A percentile compares a stretch with the other conserved stretches of the same genome.
Conservation (phyloP, 1,284 basidiomycete genomes). For the Peniophora sp. region DNA sequence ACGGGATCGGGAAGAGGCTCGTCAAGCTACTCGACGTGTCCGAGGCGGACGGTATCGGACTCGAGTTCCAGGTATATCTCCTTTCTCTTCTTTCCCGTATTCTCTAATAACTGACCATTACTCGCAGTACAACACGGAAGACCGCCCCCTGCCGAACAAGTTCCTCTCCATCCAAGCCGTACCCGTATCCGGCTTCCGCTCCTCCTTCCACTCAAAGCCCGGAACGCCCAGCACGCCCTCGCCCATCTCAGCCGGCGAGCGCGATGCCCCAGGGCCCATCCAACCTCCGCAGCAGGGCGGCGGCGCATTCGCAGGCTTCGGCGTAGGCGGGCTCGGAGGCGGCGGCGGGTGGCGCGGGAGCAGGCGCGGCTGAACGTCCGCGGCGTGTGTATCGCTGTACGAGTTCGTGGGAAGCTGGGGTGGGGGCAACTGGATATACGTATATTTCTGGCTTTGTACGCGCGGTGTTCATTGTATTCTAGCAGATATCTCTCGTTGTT, state of each 20-base stretch:
- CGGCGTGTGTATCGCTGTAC: no score
- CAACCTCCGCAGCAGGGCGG: neutral
- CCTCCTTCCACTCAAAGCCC: constrained; percentile 40
- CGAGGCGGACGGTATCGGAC: constrained; percentile 70
- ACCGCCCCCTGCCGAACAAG: constrained; percentile 68
- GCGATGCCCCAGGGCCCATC: constrained; percentile 12
- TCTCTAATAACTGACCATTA: neutral
- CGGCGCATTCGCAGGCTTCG: neutral
- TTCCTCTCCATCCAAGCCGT: constrained; percentile 72
- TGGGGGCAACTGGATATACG: no score
- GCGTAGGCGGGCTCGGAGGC: neutral
- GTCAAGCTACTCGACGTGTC: constrained; percentile 77
- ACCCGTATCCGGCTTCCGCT: constrained; percentile 54
- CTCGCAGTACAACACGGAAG: constrained; percentile 70
- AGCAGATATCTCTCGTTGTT: no score
- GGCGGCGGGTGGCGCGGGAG: neutral
- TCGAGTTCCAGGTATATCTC: constrained; percentile 76
- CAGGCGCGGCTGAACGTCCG: neutral
- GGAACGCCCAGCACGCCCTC: constrained; percentile 19
- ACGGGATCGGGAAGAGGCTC: constrained; percentile 75
- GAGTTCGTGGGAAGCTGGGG: no score
- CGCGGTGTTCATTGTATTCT: no score
- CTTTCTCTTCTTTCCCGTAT: constrained; percentile 4
- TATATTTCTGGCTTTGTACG: no score
- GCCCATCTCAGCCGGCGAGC: constrained; percentile 23